A percentile compares a stretch with the other conserved stretches of the same genome.
Evolutionary conservation across 2,329 filamentous ascomycete genomes (phyloP).

Genomic region (Myriosclerotinia scirpicola): DNA sequence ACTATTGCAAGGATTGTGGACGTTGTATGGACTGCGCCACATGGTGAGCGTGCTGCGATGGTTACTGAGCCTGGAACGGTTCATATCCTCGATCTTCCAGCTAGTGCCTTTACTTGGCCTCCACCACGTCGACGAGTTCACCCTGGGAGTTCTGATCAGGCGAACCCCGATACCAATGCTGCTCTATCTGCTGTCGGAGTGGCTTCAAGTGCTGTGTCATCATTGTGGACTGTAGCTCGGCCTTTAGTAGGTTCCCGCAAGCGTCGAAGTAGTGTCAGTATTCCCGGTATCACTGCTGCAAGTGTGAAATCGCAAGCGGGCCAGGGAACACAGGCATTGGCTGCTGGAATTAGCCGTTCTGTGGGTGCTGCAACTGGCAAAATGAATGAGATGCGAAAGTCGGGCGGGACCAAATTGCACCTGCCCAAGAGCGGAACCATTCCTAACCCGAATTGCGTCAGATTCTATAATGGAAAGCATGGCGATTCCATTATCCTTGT

Average conservation of each 20-base stretch:
- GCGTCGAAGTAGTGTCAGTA: constrained; percentile 39
- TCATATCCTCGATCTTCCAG: constrained; percentile 84
- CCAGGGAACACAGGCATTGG: constrained; percentile 71
- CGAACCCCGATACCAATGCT: constrained; percentile 45
- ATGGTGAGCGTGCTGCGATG: constrained; percentile 80
- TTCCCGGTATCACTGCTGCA: constrained; percentile 36
- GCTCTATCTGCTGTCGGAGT: constrained; percentile 46
- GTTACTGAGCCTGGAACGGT: constrained; percentile 94
- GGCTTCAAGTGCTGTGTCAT: constrained; percentile 40
- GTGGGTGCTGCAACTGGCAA: constrained; percentile 68
- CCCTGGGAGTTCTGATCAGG: constrained; percentile 27
- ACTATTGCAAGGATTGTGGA: constrained; percentile 90
- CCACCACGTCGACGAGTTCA: constrained; percentile 53
- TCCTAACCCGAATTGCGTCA: constrained; percentile 60
- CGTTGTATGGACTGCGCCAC: constrained; percentile 80
- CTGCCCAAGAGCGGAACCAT: constrained; percentile 57
- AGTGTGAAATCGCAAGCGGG: constrained; percentile 52
- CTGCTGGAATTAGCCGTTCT: constrained; percentile 71
- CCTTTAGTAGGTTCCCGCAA: constrained; percentile 38
- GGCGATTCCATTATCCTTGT: constrained; percentile 64
- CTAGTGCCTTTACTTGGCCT: constrained; percentile 79
- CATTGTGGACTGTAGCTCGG: constrained; percentile 39
- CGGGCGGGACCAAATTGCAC: constrained; percentile 71
- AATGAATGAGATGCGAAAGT: constrained; percentile 70
- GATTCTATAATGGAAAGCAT: constrained; percentile 63